Conservation (phyloP, 2,329 filamentous ascomycete species). For the Nakataea oryzae region DNA sequence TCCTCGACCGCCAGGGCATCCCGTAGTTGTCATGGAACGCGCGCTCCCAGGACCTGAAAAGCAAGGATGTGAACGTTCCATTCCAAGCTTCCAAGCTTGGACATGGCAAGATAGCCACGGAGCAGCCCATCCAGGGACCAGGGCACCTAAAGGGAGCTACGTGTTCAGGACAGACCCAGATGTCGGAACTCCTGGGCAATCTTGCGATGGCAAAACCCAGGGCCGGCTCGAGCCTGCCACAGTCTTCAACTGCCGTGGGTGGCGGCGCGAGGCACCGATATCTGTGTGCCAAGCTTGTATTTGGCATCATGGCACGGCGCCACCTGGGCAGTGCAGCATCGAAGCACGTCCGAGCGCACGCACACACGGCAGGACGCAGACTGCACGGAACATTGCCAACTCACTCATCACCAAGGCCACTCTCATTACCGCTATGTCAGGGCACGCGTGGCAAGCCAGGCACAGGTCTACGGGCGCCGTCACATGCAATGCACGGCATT, state of each 20-base stretch:
- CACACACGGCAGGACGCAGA: not conserved
- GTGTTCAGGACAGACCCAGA: not conserved
- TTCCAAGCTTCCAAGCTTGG: not conserved
- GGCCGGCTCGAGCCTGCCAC: not conserved
- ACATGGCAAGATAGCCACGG: not conserved
- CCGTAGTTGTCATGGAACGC: not conserved
- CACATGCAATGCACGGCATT: slow-evolving; percentile 6
- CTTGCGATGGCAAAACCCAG: not conserved
- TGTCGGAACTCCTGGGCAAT: not conserved
- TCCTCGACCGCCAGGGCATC: not conserved
- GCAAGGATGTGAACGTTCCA: not conserved
- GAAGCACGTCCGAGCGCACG: too few species aligned
- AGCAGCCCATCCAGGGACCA: not conserved
- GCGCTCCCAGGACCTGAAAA: not conserved
- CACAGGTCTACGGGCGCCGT: not conserved
- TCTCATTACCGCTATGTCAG: not conserved
- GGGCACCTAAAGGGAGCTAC: not conserved
- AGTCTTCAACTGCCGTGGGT: not conserved
- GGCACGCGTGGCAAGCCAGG: not conserved
- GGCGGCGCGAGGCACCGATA: not conserved
- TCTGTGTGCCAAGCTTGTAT: not conserved
- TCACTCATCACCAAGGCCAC: not conserved
- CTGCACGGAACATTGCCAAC: not conserved
- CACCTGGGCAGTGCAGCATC: too few species aligned
- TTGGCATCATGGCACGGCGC: not conserved